Evolutionary conservation across 305 asterid species (phyloP).

Genomic region (Plantago coronopus): DNA sequence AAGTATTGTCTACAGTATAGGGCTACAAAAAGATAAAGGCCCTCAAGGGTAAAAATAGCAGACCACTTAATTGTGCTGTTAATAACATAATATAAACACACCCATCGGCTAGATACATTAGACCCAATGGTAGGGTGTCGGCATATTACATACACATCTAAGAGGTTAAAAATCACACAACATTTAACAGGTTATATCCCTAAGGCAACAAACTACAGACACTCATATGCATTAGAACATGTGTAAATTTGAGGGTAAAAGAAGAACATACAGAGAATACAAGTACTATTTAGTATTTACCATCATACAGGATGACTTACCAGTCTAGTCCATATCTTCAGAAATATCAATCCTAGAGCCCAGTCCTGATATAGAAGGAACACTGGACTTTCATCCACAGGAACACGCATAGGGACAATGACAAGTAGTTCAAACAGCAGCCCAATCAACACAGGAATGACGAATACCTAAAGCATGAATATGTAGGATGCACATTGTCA

Average conservation of each 20-base stretch:
- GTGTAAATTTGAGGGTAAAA: background rate
- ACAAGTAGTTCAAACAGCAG: slow-evolving; percentile 93
- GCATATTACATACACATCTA: too few relatives aligned
- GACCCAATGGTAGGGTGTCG: background rate
- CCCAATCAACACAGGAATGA: slow-evolving; percentile 89
- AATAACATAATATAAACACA: too few relatives aligned
- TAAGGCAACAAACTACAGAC: too few relatives aligned
- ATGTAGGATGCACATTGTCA: slow-evolving; percentile 13
- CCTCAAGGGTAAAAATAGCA: too few relatives aligned
- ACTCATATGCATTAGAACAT: background rate
- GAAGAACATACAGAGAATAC: background rate
- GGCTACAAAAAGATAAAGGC: too few relatives aligned
- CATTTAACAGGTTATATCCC: too few relatives aligned
- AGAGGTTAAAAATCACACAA: too few relatives aligned
- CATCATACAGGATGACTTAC: slow-evolving; percentile 37
- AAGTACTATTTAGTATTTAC: background rate
- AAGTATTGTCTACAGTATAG: too few relatives aligned
- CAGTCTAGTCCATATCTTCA: slow-evolving; percentile 98
- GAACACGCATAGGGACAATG: slow-evolving; percentile 94
- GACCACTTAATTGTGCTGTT: too few relatives aligned
- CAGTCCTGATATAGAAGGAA: slow-evolving; percentile 97
- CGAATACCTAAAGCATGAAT: slow-evolving; percentile 54
- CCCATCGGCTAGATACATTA: too few relatives aligned
- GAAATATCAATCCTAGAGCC: slow-evolving; percentile 92
- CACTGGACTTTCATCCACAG: slow-evolving; percentile 94